phyloP scores from a whole-genome alignment of 2,329 filamentous ascomycete genomes.

The Pseudogymnoascus sp. region DNA sequence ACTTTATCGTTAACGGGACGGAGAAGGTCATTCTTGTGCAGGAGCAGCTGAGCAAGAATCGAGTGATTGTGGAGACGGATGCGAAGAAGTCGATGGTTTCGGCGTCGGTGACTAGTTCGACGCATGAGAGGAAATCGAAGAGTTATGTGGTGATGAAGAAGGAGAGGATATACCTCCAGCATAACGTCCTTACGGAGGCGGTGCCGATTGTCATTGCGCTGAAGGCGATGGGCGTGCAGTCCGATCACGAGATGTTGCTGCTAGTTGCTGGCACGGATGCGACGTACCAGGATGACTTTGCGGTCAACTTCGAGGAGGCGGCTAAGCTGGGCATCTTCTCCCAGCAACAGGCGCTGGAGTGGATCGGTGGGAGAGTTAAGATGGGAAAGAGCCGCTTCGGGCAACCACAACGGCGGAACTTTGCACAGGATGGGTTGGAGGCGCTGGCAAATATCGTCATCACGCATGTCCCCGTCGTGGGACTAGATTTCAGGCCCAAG shows the following conservation, averaged over 20 bases:
- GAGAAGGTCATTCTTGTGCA: slow-evolving; percentile 99
- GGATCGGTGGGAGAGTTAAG: slow-evolving; percentile 78
- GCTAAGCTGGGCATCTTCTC: slow-evolving; percentile 78
- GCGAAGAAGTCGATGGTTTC: slow-evolving; percentile 88
- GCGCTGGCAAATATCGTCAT: slow-evolving; percentile 88
- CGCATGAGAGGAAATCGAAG: slow-evolving; percentile 95
- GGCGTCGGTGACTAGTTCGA: slow-evolving; percentile 94
- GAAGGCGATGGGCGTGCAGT: slow-evolving; percentile 87
- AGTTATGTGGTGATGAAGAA: slow-evolving; percentile 94
- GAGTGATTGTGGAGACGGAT: slow-evolving; percentile 92
- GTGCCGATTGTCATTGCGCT: slow-evolving; percentile 92
- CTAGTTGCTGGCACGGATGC: slow-evolving; percentile 82
- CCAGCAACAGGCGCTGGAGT: slow-evolving; percentile 91
- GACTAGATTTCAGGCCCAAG: slow-evolving; percentile 93
- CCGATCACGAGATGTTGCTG: slow-evolving; percentile 89
- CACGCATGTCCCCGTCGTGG: slow-evolving; percentile 85
- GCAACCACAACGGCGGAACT: slow-evolving; percentile 56
- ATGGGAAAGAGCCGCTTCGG: slow-evolving; percentile 58
- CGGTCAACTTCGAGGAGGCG: slow-evolving; percentile 90
- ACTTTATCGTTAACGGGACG: slow-evolving; percentile 95
- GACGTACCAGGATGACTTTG: slow-evolving; percentile 87
- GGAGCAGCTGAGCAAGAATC: slow-evolving; percentile 97
- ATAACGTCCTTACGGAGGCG: slow-evolving; percentile 88
- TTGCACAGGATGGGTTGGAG: slow-evolving; percentile 86
- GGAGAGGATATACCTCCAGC: slow-evolving; percentile 77